phyloP scores from a whole-genome alignment of 768 basidiomycete genomes.

The Grammothele lineata region DNA sequence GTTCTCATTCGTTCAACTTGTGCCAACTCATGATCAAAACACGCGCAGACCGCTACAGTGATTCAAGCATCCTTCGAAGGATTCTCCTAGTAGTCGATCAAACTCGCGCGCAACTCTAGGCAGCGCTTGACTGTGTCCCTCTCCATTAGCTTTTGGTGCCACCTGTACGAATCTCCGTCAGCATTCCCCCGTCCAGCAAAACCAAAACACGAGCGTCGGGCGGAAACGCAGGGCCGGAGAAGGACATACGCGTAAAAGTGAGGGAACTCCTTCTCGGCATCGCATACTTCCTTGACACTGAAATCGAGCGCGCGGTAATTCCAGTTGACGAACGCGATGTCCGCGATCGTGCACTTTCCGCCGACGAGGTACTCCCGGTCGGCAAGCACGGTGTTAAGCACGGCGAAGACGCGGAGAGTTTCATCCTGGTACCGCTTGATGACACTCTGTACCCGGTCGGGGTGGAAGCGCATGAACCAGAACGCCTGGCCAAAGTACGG shows the following conservation, averaged over 20 bases:
- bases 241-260: conserved; percentile 6
- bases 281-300: neutral
- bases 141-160: conserved; percentile 13
- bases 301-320: neutral
- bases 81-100: too few relatives aligned
- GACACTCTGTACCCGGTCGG: conserved; percentile 9
- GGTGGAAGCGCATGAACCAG: neutral
- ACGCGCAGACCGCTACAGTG: too few relatives aligned
- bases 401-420: conserved; percentile 11
- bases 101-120: too few relatives aligned
- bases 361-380: conserved; percentile 11
- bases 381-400: conserved; percentile 11
- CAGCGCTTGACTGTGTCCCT: neutral
- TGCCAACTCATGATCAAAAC: too few relatives aligned
- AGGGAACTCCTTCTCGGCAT: conserved; percentile 15
- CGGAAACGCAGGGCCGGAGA: neutral
- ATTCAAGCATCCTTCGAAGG: too few relatives aligned
- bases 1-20: too few relatives aligned
- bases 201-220: neutral
- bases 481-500: neutral
- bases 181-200: too few relatives aligned
- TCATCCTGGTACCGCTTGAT: conserved; percentile 18
- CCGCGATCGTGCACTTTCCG: neutral
- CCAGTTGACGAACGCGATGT: neutral
- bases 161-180: conserved; percentile 4